phyloP scores from a whole-genome alignment of 495 filamentous ascomycete genomes.

The Tuber aestivum region DNA sequence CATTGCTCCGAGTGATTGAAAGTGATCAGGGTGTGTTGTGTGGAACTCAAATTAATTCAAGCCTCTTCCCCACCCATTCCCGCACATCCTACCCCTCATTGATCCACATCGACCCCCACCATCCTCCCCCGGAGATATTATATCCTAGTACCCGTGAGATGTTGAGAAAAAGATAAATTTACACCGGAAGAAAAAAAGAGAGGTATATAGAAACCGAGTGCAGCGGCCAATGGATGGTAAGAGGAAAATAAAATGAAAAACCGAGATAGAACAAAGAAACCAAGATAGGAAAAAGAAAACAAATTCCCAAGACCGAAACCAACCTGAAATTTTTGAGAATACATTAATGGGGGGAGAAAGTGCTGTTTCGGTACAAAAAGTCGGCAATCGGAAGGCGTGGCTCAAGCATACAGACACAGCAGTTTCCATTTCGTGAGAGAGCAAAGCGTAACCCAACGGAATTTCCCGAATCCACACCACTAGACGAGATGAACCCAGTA shows the following conservation, averaged over 20 bases:
- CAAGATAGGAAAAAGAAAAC: background rate
- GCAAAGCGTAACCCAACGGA: background rate
- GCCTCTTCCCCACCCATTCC: background rate
- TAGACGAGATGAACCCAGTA: background rate
- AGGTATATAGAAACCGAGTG: background rate
- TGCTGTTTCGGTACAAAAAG: background rate
- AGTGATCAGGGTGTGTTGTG: background rate
- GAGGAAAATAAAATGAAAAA: background rate
- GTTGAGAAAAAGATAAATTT: constrained; percentile 1
- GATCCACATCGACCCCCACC: background rate
- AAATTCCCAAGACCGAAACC: constrained; percentile 3
- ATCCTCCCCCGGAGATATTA: background rate
- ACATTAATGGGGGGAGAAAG: constrained; percentile 1
- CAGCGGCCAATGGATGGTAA: background rate
- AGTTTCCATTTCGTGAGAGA: constrained; percentile 4
- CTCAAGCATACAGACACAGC: constrained; percentile 5
- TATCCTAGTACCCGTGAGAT: background rate
- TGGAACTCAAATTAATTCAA: constrained; percentile 6
- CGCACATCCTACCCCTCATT: background rate
- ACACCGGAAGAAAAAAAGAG: constrained; percentile 1
- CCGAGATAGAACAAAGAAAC: background rate
- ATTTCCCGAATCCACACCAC: background rate
- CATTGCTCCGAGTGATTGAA: background rate
- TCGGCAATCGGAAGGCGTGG: background rate
- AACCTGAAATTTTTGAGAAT: constrained; percentile 5